phyloP scores from a whole-genome alignment of 495 filamentous ascomycete species.

The Hapsidospora chrysogenum region DNA sequence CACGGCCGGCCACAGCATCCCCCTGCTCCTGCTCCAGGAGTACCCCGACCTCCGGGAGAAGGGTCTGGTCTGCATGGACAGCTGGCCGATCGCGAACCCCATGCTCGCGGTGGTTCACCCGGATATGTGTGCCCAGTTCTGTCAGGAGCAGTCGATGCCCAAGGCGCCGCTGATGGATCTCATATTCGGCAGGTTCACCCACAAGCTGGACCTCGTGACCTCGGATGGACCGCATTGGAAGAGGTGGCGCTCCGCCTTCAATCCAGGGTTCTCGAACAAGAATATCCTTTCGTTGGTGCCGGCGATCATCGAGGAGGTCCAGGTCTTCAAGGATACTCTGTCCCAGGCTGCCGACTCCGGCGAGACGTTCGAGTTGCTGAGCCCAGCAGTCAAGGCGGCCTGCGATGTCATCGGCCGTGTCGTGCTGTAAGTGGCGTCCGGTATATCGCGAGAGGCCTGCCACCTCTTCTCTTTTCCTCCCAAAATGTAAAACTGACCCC shows the following conservation, averaged over 20 bases:
- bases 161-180: too few species aligned
- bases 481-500: too few species aligned
- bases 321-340: constrained; percentile 17
- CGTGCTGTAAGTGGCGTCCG: constrained; percentile 13
- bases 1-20: constrained; percentile 7
- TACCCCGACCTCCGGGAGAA: constrained; percentile 11
- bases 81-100: constrained; percentile 22
- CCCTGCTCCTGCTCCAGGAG: constrained; percentile 6
- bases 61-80: constrained; percentile 24
- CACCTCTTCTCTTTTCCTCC: too few species aligned
- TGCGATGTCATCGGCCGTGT: constrained; percentile 28
- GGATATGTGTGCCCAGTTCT: constrained; percentile 17
- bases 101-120: constrained; percentile 19
- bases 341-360: constrained; percentile 10
- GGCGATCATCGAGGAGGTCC: constrained; percentile 20
- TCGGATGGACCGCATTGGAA: constrained; percentile 24
- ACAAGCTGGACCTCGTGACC: constrained; percentile 16
- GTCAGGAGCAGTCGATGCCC: too few species aligned
- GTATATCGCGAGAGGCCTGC: too few species aligned
- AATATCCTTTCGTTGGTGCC: constrained; percentile 23
- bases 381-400: constrained; percentile 15
- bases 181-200: too few species aligned
- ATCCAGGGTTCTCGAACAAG: constrained; percentile 24
- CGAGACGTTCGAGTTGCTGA: constrained; percentile 18
- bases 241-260: constrained; percentile 22